These are phyloP conservation scores for Verticillium nonalfalfae DNA, from an alignment of 2,329 filamentous ascomycete genomes.

Conservation along the genomic window DNA sequence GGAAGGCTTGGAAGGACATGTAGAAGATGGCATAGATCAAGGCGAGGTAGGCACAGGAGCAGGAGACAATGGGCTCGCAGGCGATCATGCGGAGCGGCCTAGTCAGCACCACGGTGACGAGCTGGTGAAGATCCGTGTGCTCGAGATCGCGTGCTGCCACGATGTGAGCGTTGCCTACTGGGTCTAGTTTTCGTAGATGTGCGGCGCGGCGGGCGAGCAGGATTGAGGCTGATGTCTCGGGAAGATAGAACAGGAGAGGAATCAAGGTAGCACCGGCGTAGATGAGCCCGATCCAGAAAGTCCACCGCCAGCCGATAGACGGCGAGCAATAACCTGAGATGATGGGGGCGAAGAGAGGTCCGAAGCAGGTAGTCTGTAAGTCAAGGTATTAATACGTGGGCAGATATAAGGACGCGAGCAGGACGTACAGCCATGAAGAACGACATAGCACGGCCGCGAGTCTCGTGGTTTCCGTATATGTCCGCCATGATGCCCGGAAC, in stretches of 20 bases:
- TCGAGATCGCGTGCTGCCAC: constrained; percentile 60
- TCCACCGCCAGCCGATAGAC: constrained; percentile 61
- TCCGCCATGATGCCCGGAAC: constrained; percentile 61
- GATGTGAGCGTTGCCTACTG: constrained; percentile 34
- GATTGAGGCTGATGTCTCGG: constrained; percentile 56
- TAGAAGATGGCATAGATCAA: constrained; percentile 61
- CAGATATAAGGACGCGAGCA: not conserved
- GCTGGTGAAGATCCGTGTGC: constrained; percentile 45
- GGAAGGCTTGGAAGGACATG: constrained; percentile 74
- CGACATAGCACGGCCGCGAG: constrained; percentile 54
- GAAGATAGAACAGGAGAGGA: constrained; percentile 56
- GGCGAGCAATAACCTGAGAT: constrained; percentile 55
- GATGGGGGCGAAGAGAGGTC: constrained; percentile 60
- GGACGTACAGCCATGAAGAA: constrained; percentile 54
- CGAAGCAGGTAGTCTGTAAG: constrained; percentile 53
- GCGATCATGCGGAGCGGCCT: constrained; percentile 66
- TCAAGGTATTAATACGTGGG: not conserved
- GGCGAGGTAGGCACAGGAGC: constrained; percentile 63
- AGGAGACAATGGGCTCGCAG: constrained; percentile 67
- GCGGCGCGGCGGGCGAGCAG: constrained; percentile 51
- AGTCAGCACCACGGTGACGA: constrained; percentile 63
- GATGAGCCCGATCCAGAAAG: constrained; percentile 65
- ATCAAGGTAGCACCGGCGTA: constrained; percentile 57
- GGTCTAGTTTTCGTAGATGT: constrained; percentile 49
- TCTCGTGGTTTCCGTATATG: constrained; percentile 50